A percentile compares a stretch with the other conserved stretches of the same genome.
These are phyloP conservation scores for Croton laevigatus DNA, from an alignment of 441 rosid genomes.

Conservation along the genomic window DNA sequence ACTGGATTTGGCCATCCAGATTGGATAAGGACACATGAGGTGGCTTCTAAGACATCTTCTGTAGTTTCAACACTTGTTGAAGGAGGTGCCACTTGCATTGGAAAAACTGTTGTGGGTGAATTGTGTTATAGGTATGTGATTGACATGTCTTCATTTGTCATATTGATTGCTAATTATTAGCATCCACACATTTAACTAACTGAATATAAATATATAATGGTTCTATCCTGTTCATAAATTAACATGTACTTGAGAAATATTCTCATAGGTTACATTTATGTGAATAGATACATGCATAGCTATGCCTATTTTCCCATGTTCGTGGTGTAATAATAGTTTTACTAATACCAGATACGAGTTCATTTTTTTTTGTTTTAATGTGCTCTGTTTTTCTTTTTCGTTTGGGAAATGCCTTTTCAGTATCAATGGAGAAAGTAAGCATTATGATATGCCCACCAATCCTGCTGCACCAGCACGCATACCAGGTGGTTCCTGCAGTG, in stretches of 20 bases:
- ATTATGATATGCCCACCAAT: conserved; percentile 86
- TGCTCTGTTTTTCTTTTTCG: conserved; percentile 17
- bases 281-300: background rate
- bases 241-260: background rate
- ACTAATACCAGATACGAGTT: background rate
- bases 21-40: conserved; percentile 75
- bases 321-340: background rate
- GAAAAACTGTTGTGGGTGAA: conserved; percentile 91
- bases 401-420: conserved; percentile 41
- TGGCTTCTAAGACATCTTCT: conserved; percentile 60
- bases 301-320: background rate
- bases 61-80: conserved; percentile 76
- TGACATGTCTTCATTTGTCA: background rate
- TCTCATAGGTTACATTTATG: background rate
- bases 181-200: conserved; percentile 1
- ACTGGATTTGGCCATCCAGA: conserved; percentile 97
- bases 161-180: background rate
- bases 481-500: conserved; percentile 97
- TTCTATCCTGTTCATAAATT: background rate
- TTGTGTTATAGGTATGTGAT: conserved; percentile 58
- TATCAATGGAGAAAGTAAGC: conserved; percentile 83
- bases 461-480: conserved; percentile 67
- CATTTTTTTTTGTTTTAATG: background rate
- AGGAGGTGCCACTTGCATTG: conserved; percentile 95
- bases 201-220: background rate